Conservation (phyloP, 352 stramenopile genomes). For the Phytophthora agathidicida region DNA sequence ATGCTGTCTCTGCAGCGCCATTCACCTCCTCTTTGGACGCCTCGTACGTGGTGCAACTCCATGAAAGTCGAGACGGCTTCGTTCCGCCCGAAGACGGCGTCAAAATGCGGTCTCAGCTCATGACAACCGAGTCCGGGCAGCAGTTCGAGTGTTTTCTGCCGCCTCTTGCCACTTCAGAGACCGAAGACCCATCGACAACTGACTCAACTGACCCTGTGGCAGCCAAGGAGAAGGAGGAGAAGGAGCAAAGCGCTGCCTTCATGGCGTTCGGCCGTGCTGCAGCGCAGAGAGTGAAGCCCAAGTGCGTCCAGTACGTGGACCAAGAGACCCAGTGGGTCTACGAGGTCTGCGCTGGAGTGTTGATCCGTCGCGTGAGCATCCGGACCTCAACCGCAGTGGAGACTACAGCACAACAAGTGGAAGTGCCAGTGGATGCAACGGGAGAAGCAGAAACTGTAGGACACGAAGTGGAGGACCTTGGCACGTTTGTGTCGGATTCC, state of each 20-base stretch:
- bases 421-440: conserved; percentile 28
- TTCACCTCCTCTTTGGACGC: conserved; percentile 37
- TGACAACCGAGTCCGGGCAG: conserved; percentile 69
- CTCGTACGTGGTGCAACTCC: conserved; percentile 76
- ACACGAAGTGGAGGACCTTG: conserved; percentile 49
- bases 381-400: conserved; percentile 1
- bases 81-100: conserved; percentile 17
- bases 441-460: conserved; percentile 5
- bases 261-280: conserved; percentile 62
- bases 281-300: conserved; percentile 57
- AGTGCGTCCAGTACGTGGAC: conserved; percentile 73
- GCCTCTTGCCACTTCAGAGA: conserved; percentile 20
- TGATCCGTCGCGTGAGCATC: conserved; percentile 61
- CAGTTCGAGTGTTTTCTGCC: conserved; percentile 82
- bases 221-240: conserved; percentile 8
- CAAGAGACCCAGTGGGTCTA: conserved; percentile 57
- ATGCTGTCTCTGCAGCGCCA: conserved; percentile 1
- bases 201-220: neutral
- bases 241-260: conserved; percentile 24
- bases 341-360: conserved; percentile 64
- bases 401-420: neutral
- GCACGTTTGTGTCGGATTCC: conserved; percentile 40
- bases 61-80: conserved; percentile 50
- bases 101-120: conserved; percentile 49
- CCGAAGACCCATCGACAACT: neutral